Percentiles rank a stretch among this genome's conserved stretches.
phyloP scores from a whole-genome alignment of 2,329 filamentous ascomycete species.

The Saccharata proteae region DNA sequence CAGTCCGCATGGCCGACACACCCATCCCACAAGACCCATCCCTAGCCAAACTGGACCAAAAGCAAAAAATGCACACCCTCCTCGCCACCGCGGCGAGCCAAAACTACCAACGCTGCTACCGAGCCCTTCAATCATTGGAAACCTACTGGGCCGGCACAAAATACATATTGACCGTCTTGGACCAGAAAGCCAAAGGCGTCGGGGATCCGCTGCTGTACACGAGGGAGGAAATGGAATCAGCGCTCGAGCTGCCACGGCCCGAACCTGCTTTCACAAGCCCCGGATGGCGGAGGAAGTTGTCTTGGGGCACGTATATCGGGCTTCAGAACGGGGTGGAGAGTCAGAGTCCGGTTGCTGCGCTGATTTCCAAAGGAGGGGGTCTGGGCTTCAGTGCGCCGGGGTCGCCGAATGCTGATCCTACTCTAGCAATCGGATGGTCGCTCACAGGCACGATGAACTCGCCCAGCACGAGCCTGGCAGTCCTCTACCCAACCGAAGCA shows the following conservation, averaged over 20 bases:
- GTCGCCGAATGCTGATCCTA: conserved; percentile 38
- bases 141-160: conserved; percentile 77
- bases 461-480: conserved; percentile 68
- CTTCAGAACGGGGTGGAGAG: conserved; percentile 10
- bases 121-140: conserved; percentile 68
- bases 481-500: conserved; percentile 56
- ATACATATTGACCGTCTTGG: conserved; percentile 75
- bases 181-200: conserved; percentile 79
- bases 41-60: conserved; percentile 1
- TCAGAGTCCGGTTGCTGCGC: conserved; percentile 18
- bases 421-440: conserved; percentile 65
- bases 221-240: conserved; percentile 65
- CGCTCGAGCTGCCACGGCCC: conserved; percentile 41
- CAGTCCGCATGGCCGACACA: neutral
- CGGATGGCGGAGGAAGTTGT: conserved; percentile 37
- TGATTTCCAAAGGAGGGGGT: conserved; percentile 16
- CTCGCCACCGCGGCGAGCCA: conserved; percentile 72
- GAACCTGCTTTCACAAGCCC: conserved; percentile 39
- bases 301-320: conserved; percentile 28
- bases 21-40: neutral
- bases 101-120: conserved; percentile 80
- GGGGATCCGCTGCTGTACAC: conserved; percentile 59
- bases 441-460: conserved; percentile 81
- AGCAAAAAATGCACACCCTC: conserved; percentile 53
- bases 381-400: conserved; percentile 21